A percentile compares a stretch with the other conserved stretches of the same genome.
Evolutionary conservation across 768 basidiomycete species (phyloP).

Genomic region (Mycena epipterygia): DNA sequence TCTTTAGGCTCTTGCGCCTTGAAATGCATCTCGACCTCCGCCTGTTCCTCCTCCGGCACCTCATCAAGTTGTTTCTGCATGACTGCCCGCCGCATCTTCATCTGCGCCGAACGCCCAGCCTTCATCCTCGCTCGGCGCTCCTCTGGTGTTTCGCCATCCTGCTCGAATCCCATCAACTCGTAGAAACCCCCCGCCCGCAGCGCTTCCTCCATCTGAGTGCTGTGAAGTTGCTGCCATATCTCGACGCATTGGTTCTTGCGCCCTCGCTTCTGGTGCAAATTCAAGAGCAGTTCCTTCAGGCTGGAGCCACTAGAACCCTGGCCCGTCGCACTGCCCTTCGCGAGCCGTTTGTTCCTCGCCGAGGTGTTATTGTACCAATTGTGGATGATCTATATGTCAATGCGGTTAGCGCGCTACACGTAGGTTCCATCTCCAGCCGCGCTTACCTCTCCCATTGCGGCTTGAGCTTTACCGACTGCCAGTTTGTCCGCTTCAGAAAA

Average conservation of each 20-base stretch:
- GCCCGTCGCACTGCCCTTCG: neutral
- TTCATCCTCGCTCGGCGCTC: too few species aligned
- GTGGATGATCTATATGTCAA: neutral
- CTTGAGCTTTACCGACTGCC: neutral
- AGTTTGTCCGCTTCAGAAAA: neutral
- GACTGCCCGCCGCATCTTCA: neutral
- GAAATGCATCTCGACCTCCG: too few species aligned
- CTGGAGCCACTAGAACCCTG: neutral
- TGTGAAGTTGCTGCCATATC: too few species aligned
- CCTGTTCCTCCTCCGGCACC: too few species aligned
- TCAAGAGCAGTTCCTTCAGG: neutral
- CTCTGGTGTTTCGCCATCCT: neutral
- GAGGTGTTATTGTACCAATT: conserved; percentile 2
- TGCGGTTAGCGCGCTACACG: neutral
- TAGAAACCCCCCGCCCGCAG: neutral
- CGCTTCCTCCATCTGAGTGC: too few species aligned
- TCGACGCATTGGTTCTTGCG: too few species aligned
- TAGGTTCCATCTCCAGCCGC: neutral
- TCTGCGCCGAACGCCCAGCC: too few species aligned
- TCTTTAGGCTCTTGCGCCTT: too few species aligned
- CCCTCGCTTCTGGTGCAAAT: neutral
- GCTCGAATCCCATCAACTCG: neutral
- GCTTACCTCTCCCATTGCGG: neutral
- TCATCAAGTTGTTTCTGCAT: neutral
- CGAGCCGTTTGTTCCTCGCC: neutral